Evolutionary conservation across 148 eudicot genomes (phyloP).

Genomic region (Pharnaceum exiguum): DNA sequence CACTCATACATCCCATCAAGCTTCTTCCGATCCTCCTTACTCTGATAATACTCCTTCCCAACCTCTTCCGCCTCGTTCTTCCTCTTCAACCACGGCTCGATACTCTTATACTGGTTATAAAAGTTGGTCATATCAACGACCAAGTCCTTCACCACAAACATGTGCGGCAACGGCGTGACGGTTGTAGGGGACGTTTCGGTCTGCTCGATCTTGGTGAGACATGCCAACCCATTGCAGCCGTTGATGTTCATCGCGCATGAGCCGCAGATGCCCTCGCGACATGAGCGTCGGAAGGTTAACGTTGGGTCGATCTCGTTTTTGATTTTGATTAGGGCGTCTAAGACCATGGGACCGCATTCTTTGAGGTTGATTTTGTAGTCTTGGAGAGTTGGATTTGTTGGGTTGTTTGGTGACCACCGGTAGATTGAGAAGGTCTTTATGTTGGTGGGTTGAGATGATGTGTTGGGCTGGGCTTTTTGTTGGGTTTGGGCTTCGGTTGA

Average conservation of each 20-base stretch:
- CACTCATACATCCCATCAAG: constrained; percentile 99
- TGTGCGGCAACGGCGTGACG: constrained; percentile 85
- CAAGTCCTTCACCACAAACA: constrained; percentile 95
- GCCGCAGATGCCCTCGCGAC: constrained; percentile 93
- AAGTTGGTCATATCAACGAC: constrained; percentile 98
- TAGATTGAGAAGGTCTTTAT: constrained; percentile 82
- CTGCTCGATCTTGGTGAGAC: constrained; percentile 62
- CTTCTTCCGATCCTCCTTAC: constrained; percentile 82
- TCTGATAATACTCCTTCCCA: constrained; percentile 83
- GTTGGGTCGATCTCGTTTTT: constrained; percentile 90
- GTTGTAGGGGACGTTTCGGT: constrained; percentile 16
- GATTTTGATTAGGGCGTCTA: constrained; percentile 91
- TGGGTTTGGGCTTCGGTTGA: constrained; percentile 8
- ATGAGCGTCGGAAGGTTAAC: constrained; percentile 88
- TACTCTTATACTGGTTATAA: constrained; percentile 89
- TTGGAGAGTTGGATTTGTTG: constrained; percentile 57
- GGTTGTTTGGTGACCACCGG: constrained; percentile 82
- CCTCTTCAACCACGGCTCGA: constrained; percentile 98
- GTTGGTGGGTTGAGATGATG: too few relatives aligned
- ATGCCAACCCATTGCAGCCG: constrained; percentile 87
- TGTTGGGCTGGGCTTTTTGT: constrained; percentile 1
- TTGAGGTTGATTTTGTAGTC: constrained; percentile 78
- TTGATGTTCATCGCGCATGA: constrained; percentile 99
- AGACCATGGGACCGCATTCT: constrained; percentile 92
- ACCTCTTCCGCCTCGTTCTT: constrained; percentile 36